These are phyloP conservation scores for Aegilops tauschii DNA, from an alignment of 176 grass and related monocot species.

Conservation along the genomic window DNA sequence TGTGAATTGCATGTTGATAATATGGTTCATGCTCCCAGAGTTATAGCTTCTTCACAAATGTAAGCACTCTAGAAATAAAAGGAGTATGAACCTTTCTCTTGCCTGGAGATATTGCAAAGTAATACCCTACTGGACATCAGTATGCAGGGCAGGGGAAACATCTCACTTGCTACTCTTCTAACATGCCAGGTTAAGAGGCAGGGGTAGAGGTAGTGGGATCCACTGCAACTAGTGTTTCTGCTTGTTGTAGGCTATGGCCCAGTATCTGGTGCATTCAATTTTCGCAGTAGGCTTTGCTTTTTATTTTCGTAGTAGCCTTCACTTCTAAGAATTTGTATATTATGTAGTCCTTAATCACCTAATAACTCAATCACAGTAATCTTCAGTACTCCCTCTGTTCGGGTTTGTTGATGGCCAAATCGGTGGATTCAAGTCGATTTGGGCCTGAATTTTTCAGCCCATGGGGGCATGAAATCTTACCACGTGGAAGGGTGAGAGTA, in stretches of 20 bases:
- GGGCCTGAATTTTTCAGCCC: not conserved
- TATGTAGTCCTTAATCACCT: not conserved
- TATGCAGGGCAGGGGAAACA: not conserved
- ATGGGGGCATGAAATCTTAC: not conserved
- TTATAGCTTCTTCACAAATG: not conserved
- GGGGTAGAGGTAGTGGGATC: not conserved
- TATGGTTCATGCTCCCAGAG: not conserved
- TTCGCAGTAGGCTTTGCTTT: not conserved
- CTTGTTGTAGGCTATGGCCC: not conserved
- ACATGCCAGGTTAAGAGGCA: not conserved
- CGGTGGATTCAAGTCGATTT: not conserved
- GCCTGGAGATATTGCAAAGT: conserved; percentile 1
- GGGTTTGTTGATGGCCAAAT: not conserved
- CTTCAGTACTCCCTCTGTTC: not conserved
- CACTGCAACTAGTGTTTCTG: not conserved
- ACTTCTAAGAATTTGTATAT: conserved; percentile 5
- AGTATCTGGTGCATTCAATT: not conserved
- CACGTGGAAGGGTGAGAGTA: not conserved
- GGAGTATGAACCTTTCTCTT: not conserved
- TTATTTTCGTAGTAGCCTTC: not conserved
- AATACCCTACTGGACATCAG: not conserved
- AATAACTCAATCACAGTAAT: not conserved
- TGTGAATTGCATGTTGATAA: not conserved
- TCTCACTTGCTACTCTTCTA: not conserved
- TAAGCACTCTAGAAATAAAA: not conserved